Evolutionary conservation across 805 yeast genomes (phyloP).

Genomic region (Pichia cabralensis): DNA sequence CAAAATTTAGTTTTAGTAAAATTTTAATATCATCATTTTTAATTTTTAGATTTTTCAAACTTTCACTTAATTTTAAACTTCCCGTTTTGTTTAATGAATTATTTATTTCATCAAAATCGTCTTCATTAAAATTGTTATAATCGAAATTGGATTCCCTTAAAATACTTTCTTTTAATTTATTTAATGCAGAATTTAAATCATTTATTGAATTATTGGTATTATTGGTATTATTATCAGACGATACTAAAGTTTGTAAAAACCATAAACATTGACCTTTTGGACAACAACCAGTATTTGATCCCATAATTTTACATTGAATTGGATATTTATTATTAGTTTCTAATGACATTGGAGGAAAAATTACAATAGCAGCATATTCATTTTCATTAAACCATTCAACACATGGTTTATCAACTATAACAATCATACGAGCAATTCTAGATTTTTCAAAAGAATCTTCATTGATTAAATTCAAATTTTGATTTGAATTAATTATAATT

Average conservation of each 20-base stretch:
- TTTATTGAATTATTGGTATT: constrained; percentile 54
- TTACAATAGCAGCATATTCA: constrained; percentile 80
- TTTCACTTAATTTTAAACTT: constrained; percentile 78
- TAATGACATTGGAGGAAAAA: constrained; percentile 81
- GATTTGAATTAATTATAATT: constrained; percentile 68
- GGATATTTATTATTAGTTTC: constrained; percentile 55
- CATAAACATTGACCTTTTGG: constrained; percentile 83
- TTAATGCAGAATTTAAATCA: constrained; percentile 73
- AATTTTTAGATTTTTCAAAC: constrained; percentile 77
- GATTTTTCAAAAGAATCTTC: constrained; percentile 30
- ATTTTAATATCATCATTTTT: constrained; percentile 51
- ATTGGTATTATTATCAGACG: constrained; percentile 39
- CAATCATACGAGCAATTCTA: constrained; percentile 69
- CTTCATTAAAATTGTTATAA: constrained; percentile 32
- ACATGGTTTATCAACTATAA: constrained; percentile 80
- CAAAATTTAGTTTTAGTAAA: constrained; percentile 50
- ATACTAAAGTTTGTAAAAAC: constrained; percentile 77
- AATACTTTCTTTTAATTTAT: constrained; percentile 69
- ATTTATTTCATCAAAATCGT: constrained; percentile 33
- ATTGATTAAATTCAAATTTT: constrained; percentile 36
- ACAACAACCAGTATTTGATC: constrained; percentile 80
- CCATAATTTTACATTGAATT: constrained; percentile 81
- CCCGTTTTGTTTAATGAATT: constrained; percentile 8
- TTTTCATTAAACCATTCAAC: constrained; percentile 84
- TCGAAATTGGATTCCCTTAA: constrained; percentile 67